Base-by-base conservation (phyloP, 495 filamentous ascomycete genomes). In the Daldinia loculata region DNA sequence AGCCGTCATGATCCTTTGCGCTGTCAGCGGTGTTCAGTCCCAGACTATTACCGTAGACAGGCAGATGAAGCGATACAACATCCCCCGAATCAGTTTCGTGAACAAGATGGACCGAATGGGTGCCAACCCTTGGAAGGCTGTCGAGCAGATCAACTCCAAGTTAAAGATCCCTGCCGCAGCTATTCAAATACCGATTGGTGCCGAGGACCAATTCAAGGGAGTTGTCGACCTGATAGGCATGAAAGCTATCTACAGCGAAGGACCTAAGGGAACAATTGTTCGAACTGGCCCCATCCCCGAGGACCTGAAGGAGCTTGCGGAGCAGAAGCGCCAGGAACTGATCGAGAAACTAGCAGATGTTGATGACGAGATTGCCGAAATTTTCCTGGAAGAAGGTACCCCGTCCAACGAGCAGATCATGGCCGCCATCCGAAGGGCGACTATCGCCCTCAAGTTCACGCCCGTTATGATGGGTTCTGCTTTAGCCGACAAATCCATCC, bases 51-150 rank as follows among this genome's bases (percentile, higher is more conserved):
- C 96, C 1, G 96, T 99, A 56, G 95, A 99, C 79, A 85, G 96
- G 66, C 96, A 99, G 84, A 99, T 99, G 96, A 91, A 92, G 83
- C 88, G 96, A 57, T 99, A 99, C 83, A 97, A 98, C 76, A 89
- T 99, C 57, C 96, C 96, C 36, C 86, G 96, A 67, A 91, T 99
- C 74, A 94, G 91, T 62, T 99, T 99, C 78, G 86, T 99, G 72
- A 99, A 99, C 84, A 99, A 99, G 87, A 99, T 99, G 96, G 96
- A 99, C 76, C 93, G 96, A 64, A 97, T 97, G 90, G 96, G 96
- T 55, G 93, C 96, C 63, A 98, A 99, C 77, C 96, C 96, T 2
- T 99, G 95, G 89, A 97, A 96, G 82, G 94, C 93, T 1, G 89
- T 98, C 51, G 95, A 98, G 24, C 93, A 97, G 84, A 98, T 99